phyloP scores from a whole-genome alignment of 2,329 filamentous ascomycete genomes.

The Exophiala calicioides region DNA sequence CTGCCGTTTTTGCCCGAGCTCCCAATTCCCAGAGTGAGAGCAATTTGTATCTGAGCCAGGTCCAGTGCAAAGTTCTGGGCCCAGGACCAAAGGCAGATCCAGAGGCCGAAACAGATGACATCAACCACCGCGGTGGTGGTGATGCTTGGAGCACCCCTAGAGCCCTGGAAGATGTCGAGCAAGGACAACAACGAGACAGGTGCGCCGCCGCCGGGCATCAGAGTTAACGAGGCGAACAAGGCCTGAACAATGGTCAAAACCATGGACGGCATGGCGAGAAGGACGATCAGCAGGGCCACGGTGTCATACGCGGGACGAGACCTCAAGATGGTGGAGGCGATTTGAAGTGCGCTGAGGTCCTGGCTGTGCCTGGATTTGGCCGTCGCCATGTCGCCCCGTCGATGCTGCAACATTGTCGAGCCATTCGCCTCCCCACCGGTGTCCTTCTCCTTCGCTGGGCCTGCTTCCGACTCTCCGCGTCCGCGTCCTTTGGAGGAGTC shows the following conservation, averaged over 20 bases:
- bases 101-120: constrained; percentile 76
- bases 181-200: constrained; percentile 75
- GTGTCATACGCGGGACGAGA: constrained; percentile 92
- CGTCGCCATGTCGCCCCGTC: constrained; percentile 69
- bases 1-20: constrained; percentile 52
- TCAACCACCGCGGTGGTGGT: constrained; percentile 84
- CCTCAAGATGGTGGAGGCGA: constrained; percentile 82
- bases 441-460: constrained; percentile 21
- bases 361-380: constrained; percentile 68
- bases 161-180: constrained; percentile 87
- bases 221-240: constrained; percentile 88
- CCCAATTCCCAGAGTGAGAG: constrained; percentile 83
- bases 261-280: constrained; percentile 87
- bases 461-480: constrained; percentile 7
- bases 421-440: constrained; percentile 23
- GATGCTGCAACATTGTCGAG: constrained; percentile 35
- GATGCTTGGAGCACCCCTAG: constrained; percentile 80
- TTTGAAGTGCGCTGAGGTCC: constrained; percentile 70
- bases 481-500: constrained; percentile 6
- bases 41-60: constrained; percentile 89
- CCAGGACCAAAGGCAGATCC: constrained; percentile 84
- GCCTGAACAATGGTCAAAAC: constrained; percentile 87
- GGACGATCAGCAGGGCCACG: constrained; percentile 91
- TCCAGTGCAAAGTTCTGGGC: constrained; percentile 87
- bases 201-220: constrained; percentile 80